phyloP scores from a whole-genome alignment of 2,329 filamentous ascomycete species.

The Eutypella sp. region DNA sequence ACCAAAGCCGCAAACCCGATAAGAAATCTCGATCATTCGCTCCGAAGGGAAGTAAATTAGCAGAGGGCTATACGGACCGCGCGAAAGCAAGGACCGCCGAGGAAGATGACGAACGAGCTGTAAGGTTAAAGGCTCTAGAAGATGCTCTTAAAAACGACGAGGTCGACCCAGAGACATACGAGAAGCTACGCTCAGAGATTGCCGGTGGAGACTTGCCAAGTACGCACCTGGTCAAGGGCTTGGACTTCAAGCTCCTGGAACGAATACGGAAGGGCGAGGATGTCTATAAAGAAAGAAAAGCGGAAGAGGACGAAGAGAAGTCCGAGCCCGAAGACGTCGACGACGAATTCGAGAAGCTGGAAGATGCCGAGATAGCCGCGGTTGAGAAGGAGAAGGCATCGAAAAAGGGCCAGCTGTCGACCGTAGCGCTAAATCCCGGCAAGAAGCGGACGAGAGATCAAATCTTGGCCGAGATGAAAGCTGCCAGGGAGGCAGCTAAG shows the following conservation, averaged over 20 bases:
- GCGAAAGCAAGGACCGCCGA: conserved; percentile 58
- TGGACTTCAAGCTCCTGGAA: conserved; percentile 78
- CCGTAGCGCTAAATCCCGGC: conserved; percentile 45
- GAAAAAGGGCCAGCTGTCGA: conserved; percentile 59
- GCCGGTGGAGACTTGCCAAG: conserved; percentile 74
- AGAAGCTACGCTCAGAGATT: conserved; percentile 69
- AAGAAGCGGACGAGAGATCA: conserved; percentile 62
- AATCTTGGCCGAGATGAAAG: conserved; percentile 63
- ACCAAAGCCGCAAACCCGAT: conserved; percentile 46
- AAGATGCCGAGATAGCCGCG: conserved; percentile 49
- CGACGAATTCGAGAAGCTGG: conserved; percentile 58
- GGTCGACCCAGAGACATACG: conserved; percentile 75
- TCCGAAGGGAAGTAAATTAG: conserved; percentile 78
- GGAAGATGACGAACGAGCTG: conserved; percentile 49
- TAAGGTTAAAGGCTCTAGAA: conserved; percentile 72
- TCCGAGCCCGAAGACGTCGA: conserved; percentile 49
- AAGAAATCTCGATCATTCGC: conserved; percentile 76
- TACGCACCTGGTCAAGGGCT: conserved; percentile 85
- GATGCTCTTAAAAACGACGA: conserved; percentile 77
- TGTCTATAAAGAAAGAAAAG: conserved; percentile 42
- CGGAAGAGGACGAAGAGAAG: conserved; percentile 24
- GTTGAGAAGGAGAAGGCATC: conserved; percentile 46
- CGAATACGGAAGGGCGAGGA: conserved; percentile 65
- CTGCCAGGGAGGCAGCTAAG: conserved; percentile 55
- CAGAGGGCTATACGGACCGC: conserved; percentile 79